Evolutionary conservation across 2,329 filamentous ascomycete species (phyloP), one percentile per base, ranked within the genome.

Genomic region (Xylaria sp.): DNA sequence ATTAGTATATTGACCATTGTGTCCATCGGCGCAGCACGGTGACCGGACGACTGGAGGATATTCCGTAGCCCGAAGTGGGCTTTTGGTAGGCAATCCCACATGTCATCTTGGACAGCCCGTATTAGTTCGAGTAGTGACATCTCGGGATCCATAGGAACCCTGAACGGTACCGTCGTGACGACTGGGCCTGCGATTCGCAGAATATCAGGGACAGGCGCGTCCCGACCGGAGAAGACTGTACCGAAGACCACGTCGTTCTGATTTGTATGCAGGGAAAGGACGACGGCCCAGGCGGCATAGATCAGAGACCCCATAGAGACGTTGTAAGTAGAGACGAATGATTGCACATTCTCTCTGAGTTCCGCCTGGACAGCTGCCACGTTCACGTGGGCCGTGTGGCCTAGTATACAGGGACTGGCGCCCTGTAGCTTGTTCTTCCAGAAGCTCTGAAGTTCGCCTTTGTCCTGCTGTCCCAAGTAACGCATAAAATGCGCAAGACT

Each of bases 161-260:
- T 50, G 26, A 66, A 69, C 9, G 60, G 63, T 7, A 71, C 61
- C 58, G 76, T 76, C 52, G 74, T 76, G 52, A 77, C 73, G 50
- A 76, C 74, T 3, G 74, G 68, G 1, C 78, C 78, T 40, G 80
- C 74, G 18, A 75, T 74, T 21, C 74, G 71, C 44, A 78, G 70
- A 9, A 81, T 75, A 1, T 71, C 72, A 4, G 71, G 64, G 7
- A 81, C 66, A 2, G 76, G 74, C 13, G 75, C 69, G 59, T 81
- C 77, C 50, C 75, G 67, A 16, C 74, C 73, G 17, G 73, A 71
- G 7, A 70, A 69, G 3, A 72, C 62, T 42, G 74, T 73, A 4
- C 73, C 75, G 47, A 77, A 77, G 22, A 68, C 73, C 9, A 77
- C 67, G 45, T 76, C 72, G 24, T 71, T 65, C 2, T 66, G 69